These are phyloP conservation scores for Corchorus capsularis DNA, from an alignment of 345 rosid species.

Conservation along the genomic window DNA sequence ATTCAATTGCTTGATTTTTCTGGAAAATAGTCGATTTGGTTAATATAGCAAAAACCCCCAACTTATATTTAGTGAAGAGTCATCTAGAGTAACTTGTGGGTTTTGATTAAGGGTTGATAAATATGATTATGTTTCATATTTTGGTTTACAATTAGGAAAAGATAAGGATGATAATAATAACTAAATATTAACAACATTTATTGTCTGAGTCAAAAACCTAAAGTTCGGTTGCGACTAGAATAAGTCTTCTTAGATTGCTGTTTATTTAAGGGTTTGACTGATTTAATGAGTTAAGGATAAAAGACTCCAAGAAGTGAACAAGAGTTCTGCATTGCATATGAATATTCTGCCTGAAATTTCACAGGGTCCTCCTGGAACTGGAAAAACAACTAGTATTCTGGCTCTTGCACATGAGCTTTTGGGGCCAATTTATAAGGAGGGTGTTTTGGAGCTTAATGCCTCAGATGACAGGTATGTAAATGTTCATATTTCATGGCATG, in stretches of 20 bases:
- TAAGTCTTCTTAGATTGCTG: neutral
- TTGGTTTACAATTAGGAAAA: neutral
- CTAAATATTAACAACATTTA: neutral
- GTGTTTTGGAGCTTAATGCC: constrained; percentile 93
- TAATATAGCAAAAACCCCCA: neutral
- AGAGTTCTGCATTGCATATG: neutral
- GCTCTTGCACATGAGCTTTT: constrained; percentile 96
- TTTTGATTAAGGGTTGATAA: neutral
- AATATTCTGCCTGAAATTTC: neutral
- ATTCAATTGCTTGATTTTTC: neutral
- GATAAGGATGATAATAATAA: neutral
- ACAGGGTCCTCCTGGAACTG: constrained; percentile 99
- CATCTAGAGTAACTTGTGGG: neutral
- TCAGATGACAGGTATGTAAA: constrained; percentile 82
- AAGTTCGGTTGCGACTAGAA: neutral
- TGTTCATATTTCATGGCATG: neutral
- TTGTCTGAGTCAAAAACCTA: neutral
- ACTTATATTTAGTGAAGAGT: neutral
- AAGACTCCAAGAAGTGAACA: neutral
- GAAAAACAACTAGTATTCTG: constrained; percentile 91
- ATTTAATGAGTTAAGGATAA: neutral
- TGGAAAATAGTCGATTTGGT: neutral
- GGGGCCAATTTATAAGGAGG: constrained; percentile 80
- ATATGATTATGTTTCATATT: neutral
- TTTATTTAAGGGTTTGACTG: constrained; percentile 5